These are phyloP conservation scores for Verticillium nonalfalfae DNA, from an alignment of 2,329 filamentous ascomycete species.

Conservation along the genomic window DNA sequence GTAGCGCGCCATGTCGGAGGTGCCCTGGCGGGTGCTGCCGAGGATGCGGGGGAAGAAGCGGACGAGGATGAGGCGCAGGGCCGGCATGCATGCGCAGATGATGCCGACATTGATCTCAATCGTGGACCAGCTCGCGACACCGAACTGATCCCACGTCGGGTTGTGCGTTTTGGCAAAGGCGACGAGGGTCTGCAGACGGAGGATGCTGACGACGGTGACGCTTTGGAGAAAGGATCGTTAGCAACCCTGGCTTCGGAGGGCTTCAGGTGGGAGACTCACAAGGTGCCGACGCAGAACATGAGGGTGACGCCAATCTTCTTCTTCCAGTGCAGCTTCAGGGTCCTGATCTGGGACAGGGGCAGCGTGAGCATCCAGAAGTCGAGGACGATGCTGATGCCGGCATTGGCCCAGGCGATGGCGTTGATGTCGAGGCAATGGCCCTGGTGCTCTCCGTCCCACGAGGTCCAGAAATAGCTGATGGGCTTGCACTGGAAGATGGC, in stretches of 20 bases:
- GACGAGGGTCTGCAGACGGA: conserved; percentile 26
- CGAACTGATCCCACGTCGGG: conserved; percentile 26
- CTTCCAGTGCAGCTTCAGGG: conserved; percentile 35
- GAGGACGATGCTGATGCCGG: conserved; percentile 43
- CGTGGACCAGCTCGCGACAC: conserved; percentile 25
- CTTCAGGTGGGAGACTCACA: conserved; percentile 21
- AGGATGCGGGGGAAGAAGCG: conserved; percentile 28
- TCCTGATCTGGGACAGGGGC: conserved; percentile 36
- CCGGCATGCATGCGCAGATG: conserved; percentile 31
- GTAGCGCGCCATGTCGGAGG: neutral
- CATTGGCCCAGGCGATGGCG: conserved; percentile 42
- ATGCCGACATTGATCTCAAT: conserved; percentile 31
- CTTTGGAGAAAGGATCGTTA: conserved; percentile 12
- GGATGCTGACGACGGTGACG: conserved; percentile 29
- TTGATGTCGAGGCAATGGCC: conserved; percentile 46
- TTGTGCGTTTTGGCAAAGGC: conserved; percentile 21
- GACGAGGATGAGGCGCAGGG: conserved; percentile 25
- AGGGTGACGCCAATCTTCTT: conserved; percentile 41
- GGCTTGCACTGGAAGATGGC: conserved; percentile 46
- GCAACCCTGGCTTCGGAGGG: neutral
- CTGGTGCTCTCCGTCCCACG: conserved; percentile 39
- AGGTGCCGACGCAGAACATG: conserved; percentile 45
- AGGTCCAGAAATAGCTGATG: conserved; percentile 43
- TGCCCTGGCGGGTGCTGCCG: conserved; percentile 15
- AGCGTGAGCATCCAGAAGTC: conserved; percentile 47